These are phyloP conservation scores for Suillus clintonianus DNA, from an alignment of 768 basidiomycete species.

Conservation along the genomic window DNA sequence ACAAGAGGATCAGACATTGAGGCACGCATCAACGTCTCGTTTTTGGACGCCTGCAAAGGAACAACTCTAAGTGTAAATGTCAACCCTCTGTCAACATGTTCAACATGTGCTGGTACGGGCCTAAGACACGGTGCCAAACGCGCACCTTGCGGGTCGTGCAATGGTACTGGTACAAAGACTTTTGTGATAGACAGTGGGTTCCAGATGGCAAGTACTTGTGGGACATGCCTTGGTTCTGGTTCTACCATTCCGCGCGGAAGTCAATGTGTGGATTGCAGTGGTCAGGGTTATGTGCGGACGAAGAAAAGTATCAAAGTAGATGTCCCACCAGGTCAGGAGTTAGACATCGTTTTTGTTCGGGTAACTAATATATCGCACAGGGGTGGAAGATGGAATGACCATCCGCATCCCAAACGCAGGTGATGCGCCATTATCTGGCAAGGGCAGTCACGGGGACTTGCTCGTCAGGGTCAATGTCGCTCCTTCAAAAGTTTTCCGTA, in stretches of 20 bases:
- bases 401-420: constrained; percentile 80
- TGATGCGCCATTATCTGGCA: constrained; percentile 80
- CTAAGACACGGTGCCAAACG: constrained; percentile 86
- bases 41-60: constrained; percentile 96
- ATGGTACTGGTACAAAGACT: constrained; percentile 84
- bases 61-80: constrained; percentile 72
- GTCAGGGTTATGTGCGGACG: constrained; percentile 84
- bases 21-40: constrained; percentile 69
- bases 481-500: constrained; percentile 79
- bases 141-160: constrained; percentile 75
- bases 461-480: constrained; percentile 84
- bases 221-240: constrained; percentile 79
- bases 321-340: constrained; percentile 77
- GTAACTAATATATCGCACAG: constrained; percentile 38
- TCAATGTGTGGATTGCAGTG: constrained; percentile 79
- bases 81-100: constrained; percentile 81
- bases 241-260: constrained; percentile 74
- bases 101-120: constrained; percentile 82
- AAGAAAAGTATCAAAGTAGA: constrained; percentile 78
- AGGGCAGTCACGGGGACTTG: constrained; percentile 82
- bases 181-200: constrained; percentile 93
- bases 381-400: constrained; percentile 94
- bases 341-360: constrained; percentile 1
- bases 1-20: constrained; percentile 82
- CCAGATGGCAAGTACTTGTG: constrained; percentile 94